phyloP scores from a whole-genome alignment of 2,329 filamentous ascomycete genomes.

The Trichoderma sp. region DNA sequence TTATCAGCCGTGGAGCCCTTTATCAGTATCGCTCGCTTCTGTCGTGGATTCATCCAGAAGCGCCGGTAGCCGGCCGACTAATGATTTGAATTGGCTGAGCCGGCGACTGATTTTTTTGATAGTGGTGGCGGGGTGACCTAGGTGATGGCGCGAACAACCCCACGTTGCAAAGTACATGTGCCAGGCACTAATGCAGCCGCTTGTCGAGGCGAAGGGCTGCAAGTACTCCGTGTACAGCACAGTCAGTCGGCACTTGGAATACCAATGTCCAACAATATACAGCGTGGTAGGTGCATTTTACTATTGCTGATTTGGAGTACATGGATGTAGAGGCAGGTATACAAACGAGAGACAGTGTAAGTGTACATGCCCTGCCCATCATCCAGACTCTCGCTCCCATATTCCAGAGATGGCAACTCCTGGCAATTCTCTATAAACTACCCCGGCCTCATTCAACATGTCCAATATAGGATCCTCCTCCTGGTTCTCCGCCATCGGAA shows the following conservation, averaged over 20 bases:
- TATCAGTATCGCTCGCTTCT: not conserved
- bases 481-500: constrained; percentile 5
- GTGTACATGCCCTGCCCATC: not conserved
- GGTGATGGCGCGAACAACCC: constrained; percentile 1
- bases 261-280: not conserved
- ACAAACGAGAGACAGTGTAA: too few species aligned
- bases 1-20: not conserved
- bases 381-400: not conserved
- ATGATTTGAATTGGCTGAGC: not conserved
- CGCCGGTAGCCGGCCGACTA: constrained; percentile 16
- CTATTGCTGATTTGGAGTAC: not conserved
- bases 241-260: not conserved
- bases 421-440: not conserved
- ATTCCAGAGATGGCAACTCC: not conserved
- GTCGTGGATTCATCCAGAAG: constrained; percentile 8
- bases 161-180: not conserved
- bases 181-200: not conserved
- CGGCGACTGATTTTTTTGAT: constrained; percentile 1
- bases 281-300: not conserved
- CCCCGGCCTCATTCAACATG: not conserved
- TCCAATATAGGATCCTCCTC: not conserved
- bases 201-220: too few species aligned
- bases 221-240: not conserved
- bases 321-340: too few species aligned
- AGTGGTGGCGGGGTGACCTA: constrained; percentile 9